phyloP scores from a whole-genome alignment of 2,329 filamentous ascomycete genomes.

The Talaromyces sp. region DNA sequence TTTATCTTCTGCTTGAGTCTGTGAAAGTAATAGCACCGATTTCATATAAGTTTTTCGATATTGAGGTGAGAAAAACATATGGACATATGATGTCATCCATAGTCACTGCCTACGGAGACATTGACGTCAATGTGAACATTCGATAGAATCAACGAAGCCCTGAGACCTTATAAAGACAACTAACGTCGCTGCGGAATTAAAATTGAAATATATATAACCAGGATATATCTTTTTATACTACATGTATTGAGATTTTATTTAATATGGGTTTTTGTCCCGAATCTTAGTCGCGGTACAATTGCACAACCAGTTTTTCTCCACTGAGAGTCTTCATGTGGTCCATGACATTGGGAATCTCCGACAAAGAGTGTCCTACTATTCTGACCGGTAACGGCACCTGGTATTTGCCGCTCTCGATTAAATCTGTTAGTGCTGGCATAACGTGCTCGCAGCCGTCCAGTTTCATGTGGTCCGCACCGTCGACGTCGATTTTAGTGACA shows the following conservation, averaged over 20 bases:
- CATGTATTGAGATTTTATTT: neutral
- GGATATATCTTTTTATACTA: neutral
- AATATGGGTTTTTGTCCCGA: neutral
- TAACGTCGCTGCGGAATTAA: neutral
- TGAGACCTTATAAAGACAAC: neutral
- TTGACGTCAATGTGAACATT: neutral
- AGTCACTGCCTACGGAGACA: neutral
- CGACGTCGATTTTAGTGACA: conserved; percentile 17
- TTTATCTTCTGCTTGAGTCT: neutral
- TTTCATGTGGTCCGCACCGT: conserved; percentile 19
- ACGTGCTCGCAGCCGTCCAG: conserved; percentile 16
- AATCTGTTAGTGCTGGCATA: conserved; percentile 16
- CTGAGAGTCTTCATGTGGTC: conserved; percentile 24
- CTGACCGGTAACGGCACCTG: conserved; percentile 22
- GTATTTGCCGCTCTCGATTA: conserved; percentile 21
- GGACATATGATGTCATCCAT: neutral
- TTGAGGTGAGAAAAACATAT: neutral
- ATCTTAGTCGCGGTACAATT: conserved; percentile 21
- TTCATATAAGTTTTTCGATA: neutral
- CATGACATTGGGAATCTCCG: conserved; percentile 16
- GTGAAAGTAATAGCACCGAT: neutral
- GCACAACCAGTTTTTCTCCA: conserved; percentile 25
- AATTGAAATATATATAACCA: neutral
- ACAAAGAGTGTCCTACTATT: conserved; percentile 21
- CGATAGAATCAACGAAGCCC: neutral